A percentile compares a stretch with the other conserved stretches of the same genome.
Conservation (phyloP, 208 protist genomes). For the Acanthamoeba lenticulata region DNA sequence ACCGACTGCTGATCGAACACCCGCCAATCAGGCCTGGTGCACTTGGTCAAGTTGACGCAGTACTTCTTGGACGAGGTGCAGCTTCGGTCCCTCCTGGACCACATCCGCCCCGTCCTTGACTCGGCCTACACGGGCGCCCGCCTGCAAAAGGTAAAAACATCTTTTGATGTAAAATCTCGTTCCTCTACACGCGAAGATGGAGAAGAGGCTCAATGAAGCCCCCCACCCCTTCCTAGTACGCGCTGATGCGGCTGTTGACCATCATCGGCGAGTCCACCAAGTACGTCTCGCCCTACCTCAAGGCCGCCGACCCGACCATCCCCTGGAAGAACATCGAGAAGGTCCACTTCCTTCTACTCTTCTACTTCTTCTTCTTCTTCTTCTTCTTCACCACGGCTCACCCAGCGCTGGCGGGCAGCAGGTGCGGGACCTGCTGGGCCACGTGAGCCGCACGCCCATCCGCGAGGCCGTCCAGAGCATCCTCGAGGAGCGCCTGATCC, state of each 20-base stretch:
- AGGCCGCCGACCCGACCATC: background rate
- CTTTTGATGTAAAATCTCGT: background rate
- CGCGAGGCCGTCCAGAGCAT: slow-evolving; percentile 43
- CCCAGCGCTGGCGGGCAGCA: no score
- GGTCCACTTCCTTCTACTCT: no score
- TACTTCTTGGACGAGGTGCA: slow-evolving; percentile 46
- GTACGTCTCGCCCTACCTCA: background rate
- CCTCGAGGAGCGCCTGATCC: background rate
- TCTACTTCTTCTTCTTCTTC: no score
- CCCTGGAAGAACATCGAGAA: slow-evolving; percentile 49
- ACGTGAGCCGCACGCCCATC: background rate
- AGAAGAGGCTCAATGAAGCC: no score
- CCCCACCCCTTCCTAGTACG: background rate
- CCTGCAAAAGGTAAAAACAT: background rate
- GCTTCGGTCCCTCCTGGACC: background rate
- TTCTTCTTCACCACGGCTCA: no score
- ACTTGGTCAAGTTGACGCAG: slow-evolving; percentile 11
- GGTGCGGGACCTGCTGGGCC: background rate
- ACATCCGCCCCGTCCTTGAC: background rate
- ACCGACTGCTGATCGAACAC: no score
- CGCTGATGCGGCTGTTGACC: slow-evolving; percentile 34
- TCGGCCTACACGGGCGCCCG: background rate
- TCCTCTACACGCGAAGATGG: no score
- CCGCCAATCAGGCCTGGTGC: slow-evolving; percentile 9
- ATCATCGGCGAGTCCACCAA: slow-evolving; percentile 31